phyloP scores from a whole-genome alignment of 495 filamentous ascomycete species.

The Neurospora sp. region DNA sequence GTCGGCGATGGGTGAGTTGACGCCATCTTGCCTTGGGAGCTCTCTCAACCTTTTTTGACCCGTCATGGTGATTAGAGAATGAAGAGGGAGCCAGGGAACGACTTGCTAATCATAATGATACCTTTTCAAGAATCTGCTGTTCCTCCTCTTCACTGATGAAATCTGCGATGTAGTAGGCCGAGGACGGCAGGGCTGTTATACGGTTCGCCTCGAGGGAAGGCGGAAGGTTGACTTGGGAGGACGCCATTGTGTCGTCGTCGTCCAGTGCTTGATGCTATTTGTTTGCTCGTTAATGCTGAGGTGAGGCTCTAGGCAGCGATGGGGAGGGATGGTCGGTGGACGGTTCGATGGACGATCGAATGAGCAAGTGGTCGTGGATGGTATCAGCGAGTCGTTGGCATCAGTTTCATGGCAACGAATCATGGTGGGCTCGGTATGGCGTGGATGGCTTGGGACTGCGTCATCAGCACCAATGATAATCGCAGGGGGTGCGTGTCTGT shows the following conservation, averaged over 20 bases:
- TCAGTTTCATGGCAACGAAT: neutral
- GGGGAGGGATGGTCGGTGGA: neutral
- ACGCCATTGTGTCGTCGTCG: neutral
- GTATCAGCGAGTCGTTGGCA: neutral
- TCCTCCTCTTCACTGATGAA: conserved; percentile 79
- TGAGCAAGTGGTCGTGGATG: neutral
- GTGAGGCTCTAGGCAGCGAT: neutral
- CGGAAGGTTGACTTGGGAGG: conserved; percentile 20
- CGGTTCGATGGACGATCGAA: neutral
- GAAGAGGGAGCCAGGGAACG: neutral
- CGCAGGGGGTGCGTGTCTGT: neutral
- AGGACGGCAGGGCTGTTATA: conserved; percentile 50
- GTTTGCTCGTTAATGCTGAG: neutral
- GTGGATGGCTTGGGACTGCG: neutral
- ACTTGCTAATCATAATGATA: conserved; percentile 17
- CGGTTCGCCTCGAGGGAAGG: conserved; percentile 38
- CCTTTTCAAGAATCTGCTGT: conserved; percentile 55
- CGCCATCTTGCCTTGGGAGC: conserved; percentile 78
- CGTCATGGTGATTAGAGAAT: conserved; percentile 9
- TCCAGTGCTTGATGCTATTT: neutral
- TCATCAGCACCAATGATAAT: neutral
- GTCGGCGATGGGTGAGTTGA: conserved; percentile 68
- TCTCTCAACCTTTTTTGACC: conserved; percentile 31
- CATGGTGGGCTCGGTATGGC: neutral
- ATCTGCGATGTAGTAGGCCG: conserved; percentile 77